Percentiles rank a stretch among this genome's conserved stretches.
phyloP scores from a whole-genome alignment of 345 rosid genomes.

The Turritis glabra region DNA sequence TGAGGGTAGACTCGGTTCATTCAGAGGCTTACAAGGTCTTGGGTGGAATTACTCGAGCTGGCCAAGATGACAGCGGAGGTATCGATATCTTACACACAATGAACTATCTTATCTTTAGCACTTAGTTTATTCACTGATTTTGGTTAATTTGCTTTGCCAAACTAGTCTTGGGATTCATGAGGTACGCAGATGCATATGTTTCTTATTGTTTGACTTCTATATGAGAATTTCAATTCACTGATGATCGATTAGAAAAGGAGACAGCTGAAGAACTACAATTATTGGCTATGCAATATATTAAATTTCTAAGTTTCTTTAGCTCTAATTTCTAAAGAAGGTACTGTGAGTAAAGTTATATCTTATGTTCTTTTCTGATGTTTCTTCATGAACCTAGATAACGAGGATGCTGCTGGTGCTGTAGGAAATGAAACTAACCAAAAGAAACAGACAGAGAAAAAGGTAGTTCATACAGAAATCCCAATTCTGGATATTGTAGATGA shows the following conservation, averaged over 20 bases:
- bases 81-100: conserved; percentile 1
- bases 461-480: conserved; percentile 16
- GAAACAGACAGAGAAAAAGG: conserved; percentile 78
- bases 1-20: conserved; percentile 91
- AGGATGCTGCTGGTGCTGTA: conserved; percentile 45
- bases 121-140: not conserved
- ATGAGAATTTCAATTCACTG: not conserved
- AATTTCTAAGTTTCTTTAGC: not conserved
- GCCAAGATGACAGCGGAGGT: conserved; percentile 73
- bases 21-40: conserved; percentile 96
- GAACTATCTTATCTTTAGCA: not conserved
- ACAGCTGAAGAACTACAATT: not conserved
- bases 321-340: not conserved
- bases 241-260: not conserved
- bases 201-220: not conserved
- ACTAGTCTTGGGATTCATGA: not conserved
- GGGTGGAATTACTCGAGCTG: conserved; percentile 90
- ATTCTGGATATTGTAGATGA: not conserved
- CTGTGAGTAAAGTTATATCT: not conserved
- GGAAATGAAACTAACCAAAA: conserved; percentile 55
- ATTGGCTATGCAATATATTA: not conserved
- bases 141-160: not conserved
- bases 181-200: conserved; percentile 3
- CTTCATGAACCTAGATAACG: conserved; percentile 48
- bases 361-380: conserved; percentile 21